phyloP scores from a whole-genome alignment of 106 monocot genomes.

The Dendrobium nobile region DNA sequence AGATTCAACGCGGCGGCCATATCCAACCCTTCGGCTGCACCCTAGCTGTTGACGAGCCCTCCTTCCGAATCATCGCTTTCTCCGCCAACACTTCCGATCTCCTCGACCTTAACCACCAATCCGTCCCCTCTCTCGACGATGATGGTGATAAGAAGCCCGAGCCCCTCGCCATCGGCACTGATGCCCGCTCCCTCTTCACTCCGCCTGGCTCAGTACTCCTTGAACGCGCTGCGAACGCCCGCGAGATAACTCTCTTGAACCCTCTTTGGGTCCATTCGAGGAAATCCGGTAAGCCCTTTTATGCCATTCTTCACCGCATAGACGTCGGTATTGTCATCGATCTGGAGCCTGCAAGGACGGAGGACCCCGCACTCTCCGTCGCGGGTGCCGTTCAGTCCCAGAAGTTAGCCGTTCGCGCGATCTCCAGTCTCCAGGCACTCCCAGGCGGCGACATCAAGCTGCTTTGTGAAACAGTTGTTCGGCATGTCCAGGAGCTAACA shows the following conservation, averaged over 20 bases:
- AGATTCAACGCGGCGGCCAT: slow-evolving; percentile 86
- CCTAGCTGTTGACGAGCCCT: slow-evolving; percentile 57
- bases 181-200: slow-evolving; percentile 71
- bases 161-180: slow-evolving; percentile 46
- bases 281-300: slow-evolving; percentile 66
- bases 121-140: slow-evolving; percentile 44
- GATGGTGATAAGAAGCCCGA: not conserved
- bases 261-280: slow-evolving; percentile 76
- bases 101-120: slow-evolving; percentile 60
- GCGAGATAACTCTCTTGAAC: slow-evolving; percentile 83
- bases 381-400: slow-evolving; percentile 95
- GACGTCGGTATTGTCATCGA: slow-evolving; percentile 92
- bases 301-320: slow-evolving; percentile 88
- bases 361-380: slow-evolving; percentile 78
- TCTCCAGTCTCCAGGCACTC: slow-evolving; percentile 73
- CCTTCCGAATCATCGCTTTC: slow-evolving; percentile 70
- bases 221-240: slow-evolving; percentile 58
- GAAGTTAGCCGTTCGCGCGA: slow-evolving; percentile 86
- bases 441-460: slow-evolving; percentile 80
- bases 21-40: slow-evolving; percentile 93
- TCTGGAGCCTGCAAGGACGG: slow-evolving; percentile 72
- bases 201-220: slow-evolving; percentile 45
- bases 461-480: slow-evolving; percentile 72
- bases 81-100: slow-evolving; percentile 71
- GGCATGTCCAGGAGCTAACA: slow-evolving; percentile 76